phyloP scores from a whole-genome alignment of 148 eudicot genomes.

The Cornus suecica region DNA sequence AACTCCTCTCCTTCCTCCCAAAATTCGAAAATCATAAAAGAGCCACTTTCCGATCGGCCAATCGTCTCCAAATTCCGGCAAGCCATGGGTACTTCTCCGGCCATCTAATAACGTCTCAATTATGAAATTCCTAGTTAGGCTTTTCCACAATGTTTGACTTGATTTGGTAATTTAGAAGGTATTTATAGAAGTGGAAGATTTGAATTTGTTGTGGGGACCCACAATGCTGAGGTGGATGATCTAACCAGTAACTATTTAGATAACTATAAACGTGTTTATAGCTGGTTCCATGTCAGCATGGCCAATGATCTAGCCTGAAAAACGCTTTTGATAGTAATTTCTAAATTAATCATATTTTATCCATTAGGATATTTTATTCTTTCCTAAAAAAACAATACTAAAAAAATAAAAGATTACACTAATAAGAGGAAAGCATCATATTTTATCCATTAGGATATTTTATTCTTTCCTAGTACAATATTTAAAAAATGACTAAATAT shows the following conservation, averaged over 20 bases:
- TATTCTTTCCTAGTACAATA: no score
- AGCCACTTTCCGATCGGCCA: background rate
- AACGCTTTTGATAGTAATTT: no score
- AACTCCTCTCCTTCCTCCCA: conserved; percentile 20
- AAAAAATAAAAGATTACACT: no score
- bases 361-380: background rate
- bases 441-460: background rate
- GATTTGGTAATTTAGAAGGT: background rate
- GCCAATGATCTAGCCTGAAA: background rate
- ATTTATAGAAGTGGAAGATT: background rate
- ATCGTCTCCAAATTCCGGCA: conserved; percentile 2
- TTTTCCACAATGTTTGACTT: background rate
- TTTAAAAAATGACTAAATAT: no score
- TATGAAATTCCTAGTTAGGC: background rate
- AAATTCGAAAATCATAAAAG: conserved; percentile 25
- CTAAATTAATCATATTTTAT: no score
- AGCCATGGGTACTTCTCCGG: background rate
- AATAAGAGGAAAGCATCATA: no score
- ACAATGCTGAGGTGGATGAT: background rate
- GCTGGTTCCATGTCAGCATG: background rate
- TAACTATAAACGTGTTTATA: background rate
- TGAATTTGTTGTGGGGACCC: background rate
- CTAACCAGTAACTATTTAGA: background rate
- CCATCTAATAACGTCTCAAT: background rate
- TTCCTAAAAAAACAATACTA: no score